Conservation (phyloP, 2,329 filamentous ascomycete genomes). For the Penicillium sp. region DNA sequence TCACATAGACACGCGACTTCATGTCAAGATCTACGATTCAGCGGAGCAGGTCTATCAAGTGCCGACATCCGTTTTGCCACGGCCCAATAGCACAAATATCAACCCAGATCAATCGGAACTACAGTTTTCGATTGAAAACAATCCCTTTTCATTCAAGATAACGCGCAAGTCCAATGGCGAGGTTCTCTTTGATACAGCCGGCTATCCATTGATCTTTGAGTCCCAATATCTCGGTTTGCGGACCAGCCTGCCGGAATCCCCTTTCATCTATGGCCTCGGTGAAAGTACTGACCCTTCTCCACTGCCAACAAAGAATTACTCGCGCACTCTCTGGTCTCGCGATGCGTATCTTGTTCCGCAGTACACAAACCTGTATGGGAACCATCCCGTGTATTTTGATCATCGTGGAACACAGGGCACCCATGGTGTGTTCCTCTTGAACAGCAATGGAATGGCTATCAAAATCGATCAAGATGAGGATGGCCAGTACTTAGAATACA, state of each 20-base stretch:
- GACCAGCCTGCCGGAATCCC: constrained; percentile 64
- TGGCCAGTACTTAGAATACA: constrained; percentile 72
- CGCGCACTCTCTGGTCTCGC: constrained; percentile 65
- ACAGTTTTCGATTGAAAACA: constrained; percentile 49
- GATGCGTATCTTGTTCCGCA: constrained; percentile 61
- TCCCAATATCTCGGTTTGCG: constrained; percentile 71
- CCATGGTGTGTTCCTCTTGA: constrained; percentile 66
- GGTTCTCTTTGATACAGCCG: constrained; percentile 65
- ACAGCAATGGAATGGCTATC: constrained; percentile 74
- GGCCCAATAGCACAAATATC: constrained; percentile 46
- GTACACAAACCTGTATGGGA: constrained; percentile 66
- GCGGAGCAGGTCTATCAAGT: constrained; percentile 70
- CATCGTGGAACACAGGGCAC: constrained; percentile 56
- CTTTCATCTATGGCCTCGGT: constrained; percentile 73
- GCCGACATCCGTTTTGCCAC: constrained; percentile 63
- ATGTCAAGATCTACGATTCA: constrained; percentile 69
- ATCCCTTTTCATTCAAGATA: constrained; percentile 67
- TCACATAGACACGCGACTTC: constrained; percentile 51
- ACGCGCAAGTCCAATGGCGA: constrained; percentile 27
- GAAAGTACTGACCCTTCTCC: constrained; percentile 71
- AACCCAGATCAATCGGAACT: constrained; percentile 43
- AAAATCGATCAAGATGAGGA: constrained; percentile 62
- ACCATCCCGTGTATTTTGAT: constrained; percentile 72
- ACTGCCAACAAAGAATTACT: constrained; percentile 65
- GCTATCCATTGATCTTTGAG: constrained; percentile 66